Evolutionary conservation across 2,329 filamentous ascomycete species (phyloP), one percentile per base, ranked within the genome.

Genomic region (Penicillium griseofulvum): DNA sequence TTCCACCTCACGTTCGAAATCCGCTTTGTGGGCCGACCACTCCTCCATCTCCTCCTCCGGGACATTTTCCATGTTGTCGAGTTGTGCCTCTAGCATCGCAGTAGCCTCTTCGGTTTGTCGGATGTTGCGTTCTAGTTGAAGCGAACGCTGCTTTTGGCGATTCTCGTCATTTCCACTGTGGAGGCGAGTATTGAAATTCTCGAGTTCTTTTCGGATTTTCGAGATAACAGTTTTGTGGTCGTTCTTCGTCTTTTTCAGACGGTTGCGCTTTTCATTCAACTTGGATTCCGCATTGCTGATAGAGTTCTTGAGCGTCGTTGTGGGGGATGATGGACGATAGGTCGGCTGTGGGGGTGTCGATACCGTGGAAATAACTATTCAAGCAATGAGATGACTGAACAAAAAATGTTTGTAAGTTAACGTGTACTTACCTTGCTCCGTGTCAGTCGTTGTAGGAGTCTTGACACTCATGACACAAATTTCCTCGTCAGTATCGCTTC

Each of bases 291-390:
- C 83, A 37, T 83, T 83, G 58, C 81, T 75, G 51, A 87, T 85
- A 8, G 85, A 87, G 56, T 86, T 86, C 68, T 82, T 85, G 48
- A 87, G 74, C 1, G 85, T 87, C 16, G 85, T 86, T 14, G 81
- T 82, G 16, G 85, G 85, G 24, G 85, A 87, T 37, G 83, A 84
- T 43, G 85, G 85, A 41, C 84, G 81, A 52, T 86, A 78, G 29
- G 81, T 78, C 58, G 83, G 82, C 57, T 84, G 83, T 46, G 80
- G 77, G 41, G 81, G 76, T 26, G 81, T 76, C 17, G 77, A 70
- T 26, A 77, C 69, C 49, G 74, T 69, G 52, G 69, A 69, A 37
- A 78, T 60, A 54, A 62, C 60, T 67, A 50, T 49, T 54, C 56
- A 8, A 43, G 19, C 29, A 39, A 52, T 60, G 58, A 59, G 57